Base-by-base conservation (phyloP, 202 grass and related monocot genomes). In the Setaria italica region DNA sequence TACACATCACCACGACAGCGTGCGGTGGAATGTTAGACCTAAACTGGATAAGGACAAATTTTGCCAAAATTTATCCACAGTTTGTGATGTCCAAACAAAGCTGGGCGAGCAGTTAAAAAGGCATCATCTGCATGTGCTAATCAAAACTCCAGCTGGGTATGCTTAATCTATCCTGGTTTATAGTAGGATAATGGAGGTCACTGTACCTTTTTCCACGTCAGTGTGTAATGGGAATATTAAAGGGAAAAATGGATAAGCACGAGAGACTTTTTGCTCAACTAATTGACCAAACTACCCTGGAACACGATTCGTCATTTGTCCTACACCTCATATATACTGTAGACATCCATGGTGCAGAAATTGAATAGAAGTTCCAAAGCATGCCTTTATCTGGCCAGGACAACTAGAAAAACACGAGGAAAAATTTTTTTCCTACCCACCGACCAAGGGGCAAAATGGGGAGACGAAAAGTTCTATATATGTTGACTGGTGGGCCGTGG, bases 371-470 rank as follows among this genome's bases (percentile, higher is more conserved):
- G 4, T 41, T 6, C 6, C 42, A 46, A 45, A 45, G 9, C 42
- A 6, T 45, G 6, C 7, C 8, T 45, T 45, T 45, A 45, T 7
- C 7, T 41, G 7, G 25, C 0, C 42, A 25, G 9, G 19, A 29
- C 5, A 0, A 82, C 19, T 2, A 30, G 43, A 1, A 64, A 17
- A 82, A 69, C 55, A 16, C 34, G 1, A 25, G 25, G 25, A 25
- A 25, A 25, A 0, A 0, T 25, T 25, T 25, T 25, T 1, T 45
- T 14, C 19, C 11, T 2, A 65, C 85, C 56, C 51, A 88, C 89
- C 85, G 77, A 88, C 81, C 77, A 88, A 47, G 43, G 89, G 89
- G 89, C 42, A 85, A 62, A 88, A 91, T 33, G 71, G 89, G 68
- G 34, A 85, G 77, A 1, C 83, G 3, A 14, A 72, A 88, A 78